Conservation (phyloP, 169 alveolate species). For the Plasmodium inui region DNA sequence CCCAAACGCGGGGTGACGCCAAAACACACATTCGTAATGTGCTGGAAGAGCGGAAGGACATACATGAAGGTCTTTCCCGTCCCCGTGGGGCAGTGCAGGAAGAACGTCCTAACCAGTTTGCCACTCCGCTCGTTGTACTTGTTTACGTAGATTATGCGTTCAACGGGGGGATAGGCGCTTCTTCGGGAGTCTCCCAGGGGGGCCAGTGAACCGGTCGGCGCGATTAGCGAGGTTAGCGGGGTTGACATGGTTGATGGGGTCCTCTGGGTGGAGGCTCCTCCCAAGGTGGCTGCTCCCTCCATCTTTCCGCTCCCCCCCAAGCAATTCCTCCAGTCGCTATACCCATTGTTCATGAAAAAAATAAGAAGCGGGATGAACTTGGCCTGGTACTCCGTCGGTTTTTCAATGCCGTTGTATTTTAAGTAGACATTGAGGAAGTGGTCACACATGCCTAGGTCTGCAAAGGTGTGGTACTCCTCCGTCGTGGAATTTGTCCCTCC, state of each 20-base stretch:
- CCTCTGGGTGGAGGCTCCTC: background rate
- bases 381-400: conserved; percentile 19
- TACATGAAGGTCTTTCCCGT: conserved; percentile 62
- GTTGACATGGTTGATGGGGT: background rate
- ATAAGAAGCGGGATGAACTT: conserved; percentile 33
- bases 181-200: background rate
- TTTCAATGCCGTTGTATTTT: conserved; percentile 33
- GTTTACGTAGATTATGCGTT: conserved; percentile 39
- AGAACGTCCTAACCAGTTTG: conserved; percentile 42
- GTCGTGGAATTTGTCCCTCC: background rate
- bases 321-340: conserved; percentile 2
- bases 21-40: conserved; percentile 17
- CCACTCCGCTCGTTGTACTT: conserved; percentile 17
- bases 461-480: background rate
- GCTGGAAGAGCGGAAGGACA: conserved; percentile 37
- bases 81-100: conserved; percentile 68
- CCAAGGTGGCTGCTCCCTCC: background rate
- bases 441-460: conserved; percentile 36
- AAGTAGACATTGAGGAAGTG: conserved; percentile 50
- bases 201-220: background rate
- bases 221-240: background rate
- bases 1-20: background rate
- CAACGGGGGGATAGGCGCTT: background rate
- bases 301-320: too few relatives aligned
- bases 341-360: conserved; percentile 20